Evolutionary conservation across 768 basidiomycete genomes (phyloP).

Genomic region (Auricularia sp.): DNA sequence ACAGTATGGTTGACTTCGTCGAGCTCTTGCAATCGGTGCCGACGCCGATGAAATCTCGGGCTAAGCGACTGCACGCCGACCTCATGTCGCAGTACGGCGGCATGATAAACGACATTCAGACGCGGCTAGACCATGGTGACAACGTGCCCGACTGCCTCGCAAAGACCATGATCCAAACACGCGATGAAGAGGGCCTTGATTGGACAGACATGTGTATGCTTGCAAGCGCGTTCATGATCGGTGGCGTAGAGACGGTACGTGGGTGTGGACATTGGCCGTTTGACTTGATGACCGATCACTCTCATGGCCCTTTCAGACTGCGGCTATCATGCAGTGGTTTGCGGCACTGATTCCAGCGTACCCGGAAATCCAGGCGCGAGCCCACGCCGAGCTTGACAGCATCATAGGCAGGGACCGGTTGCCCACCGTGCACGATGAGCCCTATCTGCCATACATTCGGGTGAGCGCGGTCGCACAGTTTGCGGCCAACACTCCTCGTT

Average conservation of each 20-base stretch:
- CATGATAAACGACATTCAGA: constrained; percentile 30
- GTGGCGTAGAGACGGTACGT: constrained; percentile 35
- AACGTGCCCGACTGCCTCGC: constrained; percentile 34
- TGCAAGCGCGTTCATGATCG: constrained; percentile 34
- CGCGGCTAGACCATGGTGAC: constrained; percentile 27
- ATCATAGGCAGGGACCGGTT: constrained; percentile 9
- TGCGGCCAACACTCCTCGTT: background rate
- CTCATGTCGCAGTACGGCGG: constrained; percentile 30
- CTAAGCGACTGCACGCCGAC: constrained; percentile 28
- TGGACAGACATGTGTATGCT: constrained; percentile 32
- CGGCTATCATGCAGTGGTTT: constrained; percentile 26
- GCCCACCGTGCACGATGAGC: constrained; percentile 15
- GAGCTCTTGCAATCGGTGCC: constrained; percentile 33
- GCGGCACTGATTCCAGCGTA: constrained; percentile 9
- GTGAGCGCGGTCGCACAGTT: background rate
- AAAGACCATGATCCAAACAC: constrained; percentile 28
- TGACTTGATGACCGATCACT: background rate
- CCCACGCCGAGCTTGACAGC: constrained; percentile 9
- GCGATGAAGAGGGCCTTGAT: constrained; percentile 26
- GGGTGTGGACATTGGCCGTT: constrained; percentile 1
- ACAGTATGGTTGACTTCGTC: constrained; percentile 36
- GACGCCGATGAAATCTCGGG: constrained; percentile 28
- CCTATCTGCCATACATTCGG: constrained; percentile 17
- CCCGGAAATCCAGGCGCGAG: constrained; percentile 10
- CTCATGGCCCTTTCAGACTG: constrained; percentile 14